Evolutionary conservation across 1,284 basidiomycete species (phyloP).

Genomic region (Rhodotorula mucilaginosa): DNA sequence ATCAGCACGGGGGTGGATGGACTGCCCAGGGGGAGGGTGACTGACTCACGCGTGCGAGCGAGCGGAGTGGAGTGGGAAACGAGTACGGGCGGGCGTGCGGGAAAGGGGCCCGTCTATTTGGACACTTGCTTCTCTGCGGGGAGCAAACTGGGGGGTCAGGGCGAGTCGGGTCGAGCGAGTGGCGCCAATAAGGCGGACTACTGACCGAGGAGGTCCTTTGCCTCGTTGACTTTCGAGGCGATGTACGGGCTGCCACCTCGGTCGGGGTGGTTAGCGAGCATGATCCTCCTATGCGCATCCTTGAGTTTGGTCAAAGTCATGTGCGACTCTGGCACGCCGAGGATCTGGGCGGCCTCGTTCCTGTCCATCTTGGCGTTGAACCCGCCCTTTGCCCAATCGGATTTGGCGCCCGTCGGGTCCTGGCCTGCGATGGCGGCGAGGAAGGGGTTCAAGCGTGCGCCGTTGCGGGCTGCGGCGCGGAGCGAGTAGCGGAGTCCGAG

Average conservation of each 20-base stretch:
- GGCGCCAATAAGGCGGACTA: too few species aligned
- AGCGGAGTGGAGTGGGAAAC: neutral
- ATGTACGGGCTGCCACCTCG: constrained; percentile 92
- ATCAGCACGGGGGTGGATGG: neutral
- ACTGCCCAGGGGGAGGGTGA: neutral
- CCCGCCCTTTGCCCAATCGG: constrained; percentile 88
- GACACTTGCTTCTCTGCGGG: constrained; percentile 38
- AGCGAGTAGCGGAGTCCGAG: constrained; percentile 38
- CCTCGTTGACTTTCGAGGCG: constrained; percentile 97
- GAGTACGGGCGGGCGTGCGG: neutral
- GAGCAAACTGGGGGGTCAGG: constrained; percentile 9
- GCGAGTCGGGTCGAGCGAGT: too few species aligned
- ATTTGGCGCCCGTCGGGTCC: constrained; percentile 43
- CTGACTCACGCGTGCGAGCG: too few species aligned
- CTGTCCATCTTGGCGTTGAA: constrained; percentile 96
- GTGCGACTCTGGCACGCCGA: constrained; percentile 83
- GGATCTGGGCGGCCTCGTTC: constrained; percentile 83
- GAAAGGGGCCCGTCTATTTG: constrained; percentile 17
- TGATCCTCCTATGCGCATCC: constrained; percentile 85
- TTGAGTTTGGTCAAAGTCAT: constrained; percentile 70
- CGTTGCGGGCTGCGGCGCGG: constrained; percentile 40
- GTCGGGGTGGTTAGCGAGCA: constrained; percentile 95
- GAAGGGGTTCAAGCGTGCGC: constrained; percentile 39
- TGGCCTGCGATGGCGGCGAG: constrained; percentile 39
- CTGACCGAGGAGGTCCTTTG: constrained; percentile 46